phyloP scores from a whole-genome alignment of 306 rosid genomes.

The Quercus gilva region DNA sequence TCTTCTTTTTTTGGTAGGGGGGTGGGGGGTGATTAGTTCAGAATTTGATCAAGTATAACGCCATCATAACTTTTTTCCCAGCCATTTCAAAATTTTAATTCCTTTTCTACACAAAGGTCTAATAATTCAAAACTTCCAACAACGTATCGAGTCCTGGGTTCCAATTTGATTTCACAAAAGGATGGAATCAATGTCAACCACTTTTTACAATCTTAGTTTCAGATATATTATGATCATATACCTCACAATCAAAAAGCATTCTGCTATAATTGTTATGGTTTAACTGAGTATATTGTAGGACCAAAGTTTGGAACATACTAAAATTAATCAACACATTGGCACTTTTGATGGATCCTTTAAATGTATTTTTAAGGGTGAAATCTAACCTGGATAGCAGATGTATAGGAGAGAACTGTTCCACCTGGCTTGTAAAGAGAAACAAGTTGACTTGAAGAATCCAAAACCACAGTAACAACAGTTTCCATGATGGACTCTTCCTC shows the following conservation, averaged over 20 bases:
- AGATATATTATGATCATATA: neutral
- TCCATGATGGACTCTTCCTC: constrained; percentile 92
- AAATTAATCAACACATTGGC: neutral
- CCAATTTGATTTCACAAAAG: neutral
- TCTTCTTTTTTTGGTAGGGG: neutral
- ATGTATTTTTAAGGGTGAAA: constrained; percentile 3
- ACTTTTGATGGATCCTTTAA: constrained; percentile 2
- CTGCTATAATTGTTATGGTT: neutral
- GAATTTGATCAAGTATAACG: neutral
- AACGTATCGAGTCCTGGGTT: neutral
- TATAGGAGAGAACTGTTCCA: constrained; percentile 69
- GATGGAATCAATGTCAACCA: neutral
- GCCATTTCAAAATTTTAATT: neutral
- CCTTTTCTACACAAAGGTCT: neutral
- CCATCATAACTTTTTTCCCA: neutral
- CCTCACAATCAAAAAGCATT: neutral
- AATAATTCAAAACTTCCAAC: neutral
- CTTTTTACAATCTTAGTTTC: neutral
- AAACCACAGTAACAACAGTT: constrained; percentile 72
- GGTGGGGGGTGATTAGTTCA: neutral
- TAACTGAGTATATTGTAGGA: neutral
- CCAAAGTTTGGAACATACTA: neutral
- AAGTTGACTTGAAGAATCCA: constrained; percentile 71
- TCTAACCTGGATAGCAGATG: constrained; percentile 76
- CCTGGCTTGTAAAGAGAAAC: constrained; percentile 91